Evolutionary conservation across 2,329 filamentous ascomycete genomes (phyloP).

Genomic region (Beauveria sp.): DNA sequence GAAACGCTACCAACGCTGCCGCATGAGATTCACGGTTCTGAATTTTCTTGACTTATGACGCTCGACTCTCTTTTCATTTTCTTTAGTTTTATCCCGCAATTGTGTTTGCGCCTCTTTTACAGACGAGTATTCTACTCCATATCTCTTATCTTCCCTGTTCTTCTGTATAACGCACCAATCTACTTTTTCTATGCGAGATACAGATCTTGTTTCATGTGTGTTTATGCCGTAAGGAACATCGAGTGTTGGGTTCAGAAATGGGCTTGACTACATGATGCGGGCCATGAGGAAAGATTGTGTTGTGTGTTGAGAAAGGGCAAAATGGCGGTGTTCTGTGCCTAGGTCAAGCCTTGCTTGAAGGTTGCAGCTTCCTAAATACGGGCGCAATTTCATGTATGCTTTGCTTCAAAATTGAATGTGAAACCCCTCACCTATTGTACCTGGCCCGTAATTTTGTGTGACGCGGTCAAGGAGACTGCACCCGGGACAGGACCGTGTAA

Average conservation of each 20-base stretch:
- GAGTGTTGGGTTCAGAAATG: not conserved
- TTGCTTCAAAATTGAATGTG: not conserved
- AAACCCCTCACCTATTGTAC: not conserved
- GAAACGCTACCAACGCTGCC: constrained; percentile 38
- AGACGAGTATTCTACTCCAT: constrained; percentile 1
- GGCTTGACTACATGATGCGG: not conserved
- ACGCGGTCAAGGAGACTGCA: not conserved
- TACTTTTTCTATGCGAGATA: constrained; percentile 11
- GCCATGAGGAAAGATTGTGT: not conserved
- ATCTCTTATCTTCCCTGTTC: not conserved
- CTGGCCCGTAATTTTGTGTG: not conserved
- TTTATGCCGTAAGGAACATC: not conserved
- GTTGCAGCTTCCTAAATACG: not conserved
- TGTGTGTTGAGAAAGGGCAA: not conserved
- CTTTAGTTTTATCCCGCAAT: not conserved
- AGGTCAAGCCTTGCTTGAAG: not conserved
- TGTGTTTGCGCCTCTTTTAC: not conserved
- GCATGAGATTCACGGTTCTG: constrained; percentile 38
- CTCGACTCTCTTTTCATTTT: not conserved
- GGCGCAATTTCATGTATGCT: not conserved
- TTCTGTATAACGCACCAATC: not conserved
- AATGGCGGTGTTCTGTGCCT: not conserved
- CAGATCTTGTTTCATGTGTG: not conserved
- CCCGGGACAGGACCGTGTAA: too few species aligned
- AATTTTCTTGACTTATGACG: constrained; percentile 1